Conservation (phyloP, 2,329 filamentous ascomycete species). For the Ophiosphaerella narmari region DNA sequence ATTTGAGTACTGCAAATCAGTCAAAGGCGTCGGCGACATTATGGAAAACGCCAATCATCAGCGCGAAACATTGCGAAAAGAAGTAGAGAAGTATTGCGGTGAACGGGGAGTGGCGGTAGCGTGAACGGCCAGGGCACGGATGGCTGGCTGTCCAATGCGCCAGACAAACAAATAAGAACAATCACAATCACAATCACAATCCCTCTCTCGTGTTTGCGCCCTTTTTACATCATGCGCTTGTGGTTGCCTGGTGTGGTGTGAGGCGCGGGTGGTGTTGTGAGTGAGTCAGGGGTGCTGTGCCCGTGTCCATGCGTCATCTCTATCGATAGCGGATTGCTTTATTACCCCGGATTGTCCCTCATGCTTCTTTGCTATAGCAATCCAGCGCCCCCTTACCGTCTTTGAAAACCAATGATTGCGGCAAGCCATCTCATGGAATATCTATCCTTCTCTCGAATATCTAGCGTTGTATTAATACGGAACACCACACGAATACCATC, state of each 20-base stretch:
- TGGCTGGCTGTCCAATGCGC: too few relatives aligned
- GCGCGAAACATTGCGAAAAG: slow-evolving; percentile 68
- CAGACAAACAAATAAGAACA: too few relatives aligned
- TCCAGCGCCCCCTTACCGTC: slow-evolving; percentile 14
- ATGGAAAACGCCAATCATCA: slow-evolving; percentile 70
- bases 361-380: slow-evolving; percentile 5
- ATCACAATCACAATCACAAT: too few relatives aligned
- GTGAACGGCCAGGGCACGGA: slow-evolving; percentile 8
- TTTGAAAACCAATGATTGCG: slow-evolving; percentile 35
- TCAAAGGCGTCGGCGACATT: slow-evolving; percentile 60
- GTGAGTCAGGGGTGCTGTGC: slow-evolving; percentile 6
- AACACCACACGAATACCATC: slow-evolving; percentile 22
- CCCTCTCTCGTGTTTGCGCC: slow-evolving; percentile 28
- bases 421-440: slow-evolving; percentile 41
- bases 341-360: slow-evolving; percentile 16
- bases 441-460: slow-evolving; percentile 24
- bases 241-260: not conserved
- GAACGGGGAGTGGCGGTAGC: slow-evolving; percentile 57
- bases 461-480: slow-evolving; percentile 30
- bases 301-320: slow-evolving; percentile 11
- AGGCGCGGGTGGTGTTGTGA: slow-evolving; percentile 15
- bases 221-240: slow-evolving; percentile 5
- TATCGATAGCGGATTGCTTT: slow-evolving; percentile 8
- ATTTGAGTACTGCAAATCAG: slow-evolving; percentile 54
- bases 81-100: slow-evolving; percentile 75